phyloP scores from a whole-genome alignment of 305 asterid genomes.

The Fraxinus baroniana region DNA sequence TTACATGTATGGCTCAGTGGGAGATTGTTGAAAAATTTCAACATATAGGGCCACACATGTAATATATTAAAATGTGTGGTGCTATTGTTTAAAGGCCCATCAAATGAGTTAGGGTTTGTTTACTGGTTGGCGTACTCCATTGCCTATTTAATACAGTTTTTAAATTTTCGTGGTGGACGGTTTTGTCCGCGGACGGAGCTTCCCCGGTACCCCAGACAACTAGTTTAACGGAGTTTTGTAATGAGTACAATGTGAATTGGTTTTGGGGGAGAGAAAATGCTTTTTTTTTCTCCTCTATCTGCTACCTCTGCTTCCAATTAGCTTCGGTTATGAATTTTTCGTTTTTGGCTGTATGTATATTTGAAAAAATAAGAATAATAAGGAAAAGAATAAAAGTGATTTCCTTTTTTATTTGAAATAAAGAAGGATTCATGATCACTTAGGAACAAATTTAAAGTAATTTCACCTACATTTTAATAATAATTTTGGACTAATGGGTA shows the following conservation, averaged over 20 bases:
- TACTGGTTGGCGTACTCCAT: not conserved
- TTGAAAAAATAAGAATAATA: not conserved
- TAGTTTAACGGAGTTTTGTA: constrained; percentile 17
- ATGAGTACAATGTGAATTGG: constrained; percentile 33
- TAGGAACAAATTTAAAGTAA: not conserved
- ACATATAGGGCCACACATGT: too few relatives aligned
- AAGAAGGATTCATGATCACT: not conserved
- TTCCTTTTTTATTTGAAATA: not conserved
- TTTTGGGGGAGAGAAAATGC: constrained; percentile 33
- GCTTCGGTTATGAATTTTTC: constrained; percentile 29
- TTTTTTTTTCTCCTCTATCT: constrained; percentile 32
- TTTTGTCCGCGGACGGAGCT: constrained; percentile 11
- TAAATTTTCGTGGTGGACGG: constrained; percentile 8
- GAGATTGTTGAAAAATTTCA: too few relatives aligned
- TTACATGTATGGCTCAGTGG: too few relatives aligned
- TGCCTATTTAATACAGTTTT: constrained; percentile 20
- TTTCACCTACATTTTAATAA: not conserved
- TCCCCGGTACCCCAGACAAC: constrained; percentile 31
- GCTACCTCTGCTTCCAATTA: constrained; percentile 33
- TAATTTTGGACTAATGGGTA: too few relatives aligned
- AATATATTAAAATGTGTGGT: too few relatives aligned
- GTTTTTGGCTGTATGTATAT: not conserved
- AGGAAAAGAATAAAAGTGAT: not conserved
- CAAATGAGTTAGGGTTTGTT: constrained; percentile 11
- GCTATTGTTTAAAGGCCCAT: too few relatives aligned